Evolutionary conservation across 257 asterid genomes (phyloP).

Genomic region (Capsicum rhomboideum): DNA sequence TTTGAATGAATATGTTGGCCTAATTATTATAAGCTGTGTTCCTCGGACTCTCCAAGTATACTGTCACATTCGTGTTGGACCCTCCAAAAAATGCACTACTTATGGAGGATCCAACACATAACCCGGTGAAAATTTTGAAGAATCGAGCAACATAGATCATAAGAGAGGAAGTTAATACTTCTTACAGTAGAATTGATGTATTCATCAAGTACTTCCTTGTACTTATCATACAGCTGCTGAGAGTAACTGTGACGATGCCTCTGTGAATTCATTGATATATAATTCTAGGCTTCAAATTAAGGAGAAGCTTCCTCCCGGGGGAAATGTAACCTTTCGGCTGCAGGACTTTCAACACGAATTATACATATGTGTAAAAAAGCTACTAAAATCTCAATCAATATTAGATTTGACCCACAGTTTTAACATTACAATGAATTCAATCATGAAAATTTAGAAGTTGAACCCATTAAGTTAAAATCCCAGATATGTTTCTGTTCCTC

Average conservation of each 20-base stretch:
- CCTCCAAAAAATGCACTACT: not conserved
- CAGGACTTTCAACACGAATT: not conserved
- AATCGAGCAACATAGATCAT: not conserved
- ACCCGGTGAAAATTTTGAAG: not conserved
- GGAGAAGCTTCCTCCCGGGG: not conserved
- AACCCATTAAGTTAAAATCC: not conserved
- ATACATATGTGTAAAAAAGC: conserved; percentile 24
- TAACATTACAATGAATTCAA: not conserved
- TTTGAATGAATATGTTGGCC: not conserved
- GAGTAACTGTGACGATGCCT: not conserved
- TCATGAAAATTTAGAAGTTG: not conserved
- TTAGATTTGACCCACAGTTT: not conserved
- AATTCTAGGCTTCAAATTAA: conserved; percentile 22
- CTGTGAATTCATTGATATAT: conserved; percentile 32
- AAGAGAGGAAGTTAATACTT: not conserved
- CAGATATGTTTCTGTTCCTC: conserved; percentile 15
- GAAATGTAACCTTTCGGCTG: not conserved
- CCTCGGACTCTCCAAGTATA: not conserved
- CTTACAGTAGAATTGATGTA: conserved; percentile 31
- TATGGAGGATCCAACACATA: not conserved
- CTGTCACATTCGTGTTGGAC: not conserved
- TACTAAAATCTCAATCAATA: not conserved
- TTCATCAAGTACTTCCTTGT: conserved; percentile 26
- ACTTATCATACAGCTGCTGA: conserved; percentile 24
- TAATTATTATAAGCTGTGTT: not conserved